phyloP scores from a whole-genome alignment of 78 protist genomes.

The Paulinella micropora region DNA sequence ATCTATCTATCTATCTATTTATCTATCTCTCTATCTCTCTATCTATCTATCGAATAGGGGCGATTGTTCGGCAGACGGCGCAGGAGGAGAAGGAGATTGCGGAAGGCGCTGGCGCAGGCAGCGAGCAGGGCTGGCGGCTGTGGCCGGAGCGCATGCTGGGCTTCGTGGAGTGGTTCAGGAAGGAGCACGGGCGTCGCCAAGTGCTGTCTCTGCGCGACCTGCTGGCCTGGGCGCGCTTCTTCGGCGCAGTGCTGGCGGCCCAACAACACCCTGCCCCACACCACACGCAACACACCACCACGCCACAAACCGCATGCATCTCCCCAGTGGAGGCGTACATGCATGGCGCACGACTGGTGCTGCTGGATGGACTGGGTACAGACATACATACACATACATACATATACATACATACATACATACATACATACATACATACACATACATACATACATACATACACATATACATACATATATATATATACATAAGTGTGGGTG shows the following conservation, averaged over 20 bases:
- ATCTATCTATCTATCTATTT: no score
- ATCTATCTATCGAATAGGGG: no score
- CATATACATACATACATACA: background rate
- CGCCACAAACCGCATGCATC: background rate
- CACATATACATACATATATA: background rate
- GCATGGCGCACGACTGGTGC: constrained; percentile 71
- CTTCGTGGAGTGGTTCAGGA: background rate
- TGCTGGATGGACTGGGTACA: constrained; percentile 66
- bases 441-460: background rate
- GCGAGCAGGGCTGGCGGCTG: background rate
- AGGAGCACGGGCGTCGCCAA: no score
- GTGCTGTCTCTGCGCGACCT: background rate
- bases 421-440: background rate
- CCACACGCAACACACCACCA: background rate
- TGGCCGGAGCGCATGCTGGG: background rate
- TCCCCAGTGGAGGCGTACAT: constrained; percentile 34
- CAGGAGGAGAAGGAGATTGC: background rate
- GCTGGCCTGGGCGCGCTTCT: background rate
- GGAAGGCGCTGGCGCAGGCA: background rate
- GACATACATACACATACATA: background rate
- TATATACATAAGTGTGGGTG: background rate
- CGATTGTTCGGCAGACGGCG: background rate
- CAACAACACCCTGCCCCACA: background rate
- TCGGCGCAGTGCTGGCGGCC: background rate
- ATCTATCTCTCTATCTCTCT: no score